Evolutionary conservation across 83 land plant genomes (phyloP).

Genomic region (Diphasiastrum complanatum): DNA sequence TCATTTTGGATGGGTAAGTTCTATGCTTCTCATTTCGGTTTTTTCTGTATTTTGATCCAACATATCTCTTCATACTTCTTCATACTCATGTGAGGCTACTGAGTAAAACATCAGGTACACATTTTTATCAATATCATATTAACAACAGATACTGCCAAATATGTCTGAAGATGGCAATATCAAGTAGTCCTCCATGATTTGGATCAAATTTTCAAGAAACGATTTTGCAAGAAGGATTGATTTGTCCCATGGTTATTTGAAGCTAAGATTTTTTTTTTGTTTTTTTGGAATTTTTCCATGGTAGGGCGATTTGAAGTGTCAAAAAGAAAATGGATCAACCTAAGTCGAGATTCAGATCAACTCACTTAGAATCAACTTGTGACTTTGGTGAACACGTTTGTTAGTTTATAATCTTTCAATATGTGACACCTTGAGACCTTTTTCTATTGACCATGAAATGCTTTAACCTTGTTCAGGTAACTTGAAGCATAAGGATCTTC

Average conservation of each 20-base stretch:
- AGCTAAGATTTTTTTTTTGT: no score
- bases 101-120: not conserved
- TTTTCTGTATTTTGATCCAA: not conserved
- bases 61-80: not conserved
- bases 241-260: no score
- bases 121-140: not conserved
- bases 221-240: no score
- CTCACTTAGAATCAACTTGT: not conserved
- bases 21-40: not conserved
- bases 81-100: not conserved
- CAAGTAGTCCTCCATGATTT: no score
- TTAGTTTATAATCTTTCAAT: no score
- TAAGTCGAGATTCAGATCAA: not conserved
- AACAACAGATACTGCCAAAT: not conserved
- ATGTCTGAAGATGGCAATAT: no score
- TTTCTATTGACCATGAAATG: not conserved
- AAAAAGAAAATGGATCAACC: no score
- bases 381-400: no score
- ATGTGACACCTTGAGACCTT: not conserved
- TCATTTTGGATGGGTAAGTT: conserved; percentile 79
- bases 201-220: no score
- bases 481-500: conserved; percentile 74
- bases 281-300: no score
- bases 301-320: no score
- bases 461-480: conserved; percentile 44